phyloP scores from a whole-genome alignment of 192 early-diverging fungal species.

The Coemansia sp. region DNA sequence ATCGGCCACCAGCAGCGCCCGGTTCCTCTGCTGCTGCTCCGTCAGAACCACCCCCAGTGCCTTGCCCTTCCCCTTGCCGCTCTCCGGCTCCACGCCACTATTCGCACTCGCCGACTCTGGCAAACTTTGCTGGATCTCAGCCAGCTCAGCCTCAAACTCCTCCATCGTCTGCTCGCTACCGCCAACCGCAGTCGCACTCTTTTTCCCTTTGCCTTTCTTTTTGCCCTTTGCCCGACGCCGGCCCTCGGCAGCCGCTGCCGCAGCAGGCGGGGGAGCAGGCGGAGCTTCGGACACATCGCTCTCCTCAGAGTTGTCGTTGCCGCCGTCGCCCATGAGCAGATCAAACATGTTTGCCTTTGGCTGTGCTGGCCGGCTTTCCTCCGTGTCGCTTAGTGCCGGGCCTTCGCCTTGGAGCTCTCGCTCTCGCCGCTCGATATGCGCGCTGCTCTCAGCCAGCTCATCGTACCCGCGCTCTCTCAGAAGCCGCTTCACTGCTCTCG shows the following conservation, averaged over 20 bases:
- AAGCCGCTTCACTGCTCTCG: slow-evolving; percentile 38
- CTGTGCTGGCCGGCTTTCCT: neutral
- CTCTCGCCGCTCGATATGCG: slow-evolving; percentile 21
- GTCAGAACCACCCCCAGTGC: slow-evolving; percentile 29
- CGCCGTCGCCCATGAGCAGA: slow-evolving; percentile 34
- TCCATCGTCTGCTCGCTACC: slow-evolving; percentile 31
- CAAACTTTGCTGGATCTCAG: slow-evolving; percentile 11
- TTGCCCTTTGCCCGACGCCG: neutral
- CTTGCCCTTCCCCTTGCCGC: slow-evolving; percentile 5
- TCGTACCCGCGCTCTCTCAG: slow-evolving; percentile 48
- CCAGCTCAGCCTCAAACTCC: slow-evolving; percentile 43
- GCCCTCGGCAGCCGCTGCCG: slow-evolving; percentile 1
- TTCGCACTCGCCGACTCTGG: slow-evolving; percentile 14
- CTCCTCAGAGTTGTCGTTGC: slow-evolving; percentile 3
- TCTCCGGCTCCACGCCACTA: neutral
- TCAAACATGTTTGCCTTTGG: slow-evolving; percentile 39
- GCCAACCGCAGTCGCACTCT: neutral
- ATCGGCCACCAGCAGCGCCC: slow-evolving; percentile 53
- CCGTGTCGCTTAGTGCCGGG: neutral
- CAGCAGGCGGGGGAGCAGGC: neutral
- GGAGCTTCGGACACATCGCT: neutral
- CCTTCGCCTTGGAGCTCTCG: neutral
- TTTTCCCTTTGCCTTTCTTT: slow-evolving; percentile 19
- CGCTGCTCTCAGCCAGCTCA: slow-evolving; percentile 35
- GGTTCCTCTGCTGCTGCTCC: slow-evolving; percentile 36